Evolutionary conservation across 495 filamentous ascomycete species (phyloP).

Genomic region (Tuber aestivum): DNA sequence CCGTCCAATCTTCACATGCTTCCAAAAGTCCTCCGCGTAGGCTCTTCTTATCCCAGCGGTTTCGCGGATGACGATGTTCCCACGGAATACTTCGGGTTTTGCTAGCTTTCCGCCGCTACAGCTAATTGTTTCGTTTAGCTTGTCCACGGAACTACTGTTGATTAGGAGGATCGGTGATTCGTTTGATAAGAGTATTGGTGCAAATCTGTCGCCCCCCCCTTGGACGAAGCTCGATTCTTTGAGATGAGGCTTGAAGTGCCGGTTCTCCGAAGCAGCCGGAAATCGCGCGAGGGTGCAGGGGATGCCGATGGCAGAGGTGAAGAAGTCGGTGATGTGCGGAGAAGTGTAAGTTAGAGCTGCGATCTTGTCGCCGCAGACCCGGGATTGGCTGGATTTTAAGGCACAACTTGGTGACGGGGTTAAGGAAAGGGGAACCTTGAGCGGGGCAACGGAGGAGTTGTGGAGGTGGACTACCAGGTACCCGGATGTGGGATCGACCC

Average conservation of each 20-base stretch:
- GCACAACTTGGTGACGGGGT: constrained; percentile 18
- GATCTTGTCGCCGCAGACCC: constrained; percentile 74
- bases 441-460: constrained; percentile 8
- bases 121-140: constrained; percentile 65
- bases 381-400: constrained; percentile 49
- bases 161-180: constrained; percentile 88
- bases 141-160: constrained; percentile 69
- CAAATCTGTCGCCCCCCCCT: constrained; percentile 8
- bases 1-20: constrained; percentile 33
- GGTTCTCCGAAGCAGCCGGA: constrained; percentile 55
- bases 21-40: constrained; percentile 42
- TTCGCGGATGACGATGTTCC: constrained; percentile 68
- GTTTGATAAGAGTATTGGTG: constrained; percentile 76
- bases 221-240: constrained; percentile 46
- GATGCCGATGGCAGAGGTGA: constrained; percentile 64
- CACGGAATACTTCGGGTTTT: constrained; percentile 68
- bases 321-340: constrained; percentile 60
- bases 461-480: constrained; percentile 49
- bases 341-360: constrained; percentile 62
- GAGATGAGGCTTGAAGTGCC: constrained; percentile 61
- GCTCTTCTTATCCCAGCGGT: constrained; percentile 24
- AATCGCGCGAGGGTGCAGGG: constrained; percentile 77
- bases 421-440: constrained; percentile 27
- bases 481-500: constrained; percentile 58
- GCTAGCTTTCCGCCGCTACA: constrained; percentile 54